phyloP scores from a whole-genome alignment of 2,329 filamentous ascomycete species.

The Fusarium sp. region DNA sequence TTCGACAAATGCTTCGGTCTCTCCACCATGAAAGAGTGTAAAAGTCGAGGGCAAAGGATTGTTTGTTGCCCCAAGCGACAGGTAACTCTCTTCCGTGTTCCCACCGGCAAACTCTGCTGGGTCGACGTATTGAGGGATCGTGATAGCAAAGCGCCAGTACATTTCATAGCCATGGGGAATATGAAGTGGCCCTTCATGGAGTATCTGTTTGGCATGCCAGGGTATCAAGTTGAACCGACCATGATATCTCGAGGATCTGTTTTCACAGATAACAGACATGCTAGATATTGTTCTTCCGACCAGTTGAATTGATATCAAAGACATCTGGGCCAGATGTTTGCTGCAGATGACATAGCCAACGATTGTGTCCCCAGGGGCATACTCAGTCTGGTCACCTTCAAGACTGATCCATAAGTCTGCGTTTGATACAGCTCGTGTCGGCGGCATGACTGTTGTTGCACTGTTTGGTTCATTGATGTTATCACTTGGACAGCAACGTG shows the following conservation, averaged over 20 bases:
- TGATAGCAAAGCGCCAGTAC: constrained; percentile 45
- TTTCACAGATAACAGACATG: constrained; percentile 21
- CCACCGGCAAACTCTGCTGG: neutral
- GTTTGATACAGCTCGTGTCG: neutral
- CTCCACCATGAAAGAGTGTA: neutral
- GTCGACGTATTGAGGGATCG: constrained; percentile 37
- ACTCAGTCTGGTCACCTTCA: neutral
- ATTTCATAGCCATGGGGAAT: constrained; percentile 17
- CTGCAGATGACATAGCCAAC: constrained; percentile 39
- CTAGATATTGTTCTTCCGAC: constrained; percentile 43
- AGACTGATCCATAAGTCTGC: constrained; percentile 21
- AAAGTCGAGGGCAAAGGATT: constrained; percentile 14
- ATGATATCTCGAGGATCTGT: constrained; percentile 27
- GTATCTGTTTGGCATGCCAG: neutral
- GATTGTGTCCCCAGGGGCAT: constrained; percentile 42
- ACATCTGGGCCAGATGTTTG: constrained; percentile 25
- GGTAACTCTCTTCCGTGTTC: neutral
- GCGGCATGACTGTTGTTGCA: constrained; percentile 6
- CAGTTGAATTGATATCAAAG: constrained; percentile 36
- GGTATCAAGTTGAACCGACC: constrained; percentile 41
- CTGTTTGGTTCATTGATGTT: neutral
- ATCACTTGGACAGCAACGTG: neutral
- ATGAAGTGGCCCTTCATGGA: constrained; percentile 41
- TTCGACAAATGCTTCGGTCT: constrained; percentile 34
- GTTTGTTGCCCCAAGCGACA: neutral